Evolutionary conservation across 192 early-diverging fungal species (phyloP).

Genomic region (Blastocladiella britannica): DNA sequence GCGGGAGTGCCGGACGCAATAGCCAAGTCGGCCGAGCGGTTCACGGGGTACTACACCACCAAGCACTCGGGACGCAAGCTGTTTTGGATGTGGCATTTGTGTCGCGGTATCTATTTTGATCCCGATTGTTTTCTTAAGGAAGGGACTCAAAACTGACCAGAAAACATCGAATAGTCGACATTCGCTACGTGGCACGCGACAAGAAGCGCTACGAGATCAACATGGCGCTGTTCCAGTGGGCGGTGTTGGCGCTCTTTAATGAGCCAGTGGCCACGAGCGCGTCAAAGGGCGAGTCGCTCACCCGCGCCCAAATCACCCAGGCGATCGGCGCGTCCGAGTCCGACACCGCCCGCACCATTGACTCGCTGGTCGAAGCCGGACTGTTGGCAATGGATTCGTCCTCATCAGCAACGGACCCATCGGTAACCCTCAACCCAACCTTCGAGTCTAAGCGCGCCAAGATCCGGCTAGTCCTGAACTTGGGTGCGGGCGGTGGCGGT

Average conservation of each 20-base stretch:
- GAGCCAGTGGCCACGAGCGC: conserved; percentile 7
- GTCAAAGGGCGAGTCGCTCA: neutral
- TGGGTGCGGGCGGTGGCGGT: too few relatives aligned
- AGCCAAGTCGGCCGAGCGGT: conserved; percentile 42
- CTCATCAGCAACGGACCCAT: too few relatives aligned
- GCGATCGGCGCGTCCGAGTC: neutral
- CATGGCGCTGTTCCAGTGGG: conserved; percentile 46
- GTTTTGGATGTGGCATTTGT: conserved; percentile 63
- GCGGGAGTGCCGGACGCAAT: conserved; percentile 16
- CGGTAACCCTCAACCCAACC: too few relatives aligned
- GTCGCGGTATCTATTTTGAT: conserved; percentile 46
- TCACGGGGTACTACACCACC: conserved; percentile 46
- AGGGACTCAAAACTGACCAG: conserved; percentile 6
- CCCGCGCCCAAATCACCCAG: neutral
- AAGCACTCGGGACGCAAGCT: conserved; percentile 55
- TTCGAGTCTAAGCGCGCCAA: too few relatives aligned
- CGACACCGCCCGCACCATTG: too few relatives aligned
- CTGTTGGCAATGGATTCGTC: too few relatives aligned
- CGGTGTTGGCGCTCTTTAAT: conserved; percentile 49
- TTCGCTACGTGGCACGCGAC: conserved; percentile 38
- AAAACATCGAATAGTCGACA: conserved; percentile 2
- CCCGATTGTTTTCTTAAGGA: neutral
- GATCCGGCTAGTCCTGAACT: too few relatives aligned
- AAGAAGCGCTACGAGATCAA: conserved; percentile 64
- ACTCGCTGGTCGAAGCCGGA: too few relatives aligned